Percentiles rank a stretch among this genome's conserved stretches.
Conservation (phyloP, 1,284 basidiomycete species). For the Moesziomyces sp. region DNA sequence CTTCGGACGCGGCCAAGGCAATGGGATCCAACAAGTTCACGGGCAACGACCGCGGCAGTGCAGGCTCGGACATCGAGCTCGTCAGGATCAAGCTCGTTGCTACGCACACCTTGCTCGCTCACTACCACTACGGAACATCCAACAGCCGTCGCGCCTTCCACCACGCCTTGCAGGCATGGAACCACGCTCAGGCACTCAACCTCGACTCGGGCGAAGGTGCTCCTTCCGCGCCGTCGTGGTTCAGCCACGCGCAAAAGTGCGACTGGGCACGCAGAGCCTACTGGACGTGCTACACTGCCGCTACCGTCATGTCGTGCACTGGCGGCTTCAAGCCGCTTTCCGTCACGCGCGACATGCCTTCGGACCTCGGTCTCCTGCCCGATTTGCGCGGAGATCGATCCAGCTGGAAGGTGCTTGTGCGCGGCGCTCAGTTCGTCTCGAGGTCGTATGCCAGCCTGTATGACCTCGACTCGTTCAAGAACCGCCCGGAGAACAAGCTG, state of each 20-base stretch:
- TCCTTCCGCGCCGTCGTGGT: slow-evolving; percentile 33
- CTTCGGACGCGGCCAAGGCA: slow-evolving; percentile 25
- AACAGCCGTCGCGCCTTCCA: slow-evolving; percentile 48
- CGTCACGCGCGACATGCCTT: slow-evolving; percentile 42
- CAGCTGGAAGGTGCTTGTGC: slow-evolving; percentile 56
- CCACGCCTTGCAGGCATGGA: slow-evolving; percentile 57
- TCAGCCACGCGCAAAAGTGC: slow-evolving; percentile 53
- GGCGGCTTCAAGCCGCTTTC: slow-evolving; percentile 57
- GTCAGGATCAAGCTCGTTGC: slow-evolving; percentile 57
- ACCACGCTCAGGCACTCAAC: slow-evolving; percentile 47
- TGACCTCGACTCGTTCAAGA: slow-evolving; percentile 52
- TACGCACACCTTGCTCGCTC: slow-evolving; percentile 54
- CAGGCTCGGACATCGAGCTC: slow-evolving; percentile 46
- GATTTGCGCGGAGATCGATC: slow-evolving; percentile 42
- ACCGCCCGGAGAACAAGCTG: slow-evolving; percentile 35
- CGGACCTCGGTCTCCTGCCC: slow-evolving; percentile 53
- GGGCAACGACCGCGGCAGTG: slow-evolving; percentile 21
- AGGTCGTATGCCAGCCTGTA: slow-evolving; percentile 52
- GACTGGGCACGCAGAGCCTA: slow-evolving; percentile 60
- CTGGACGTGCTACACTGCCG: slow-evolving; percentile 55
- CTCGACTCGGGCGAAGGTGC: slow-evolving; percentile 30
- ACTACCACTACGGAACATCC: slow-evolving; percentile 57
- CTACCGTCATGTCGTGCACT: slow-evolving; percentile 55
- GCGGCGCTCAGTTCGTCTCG: slow-evolving; percentile 57
- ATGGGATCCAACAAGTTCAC: slow-evolving; percentile 24